Base-by-base conservation (phyloP, 129 eudicot species). In the Centrapalus pauciflorus region DNA sequence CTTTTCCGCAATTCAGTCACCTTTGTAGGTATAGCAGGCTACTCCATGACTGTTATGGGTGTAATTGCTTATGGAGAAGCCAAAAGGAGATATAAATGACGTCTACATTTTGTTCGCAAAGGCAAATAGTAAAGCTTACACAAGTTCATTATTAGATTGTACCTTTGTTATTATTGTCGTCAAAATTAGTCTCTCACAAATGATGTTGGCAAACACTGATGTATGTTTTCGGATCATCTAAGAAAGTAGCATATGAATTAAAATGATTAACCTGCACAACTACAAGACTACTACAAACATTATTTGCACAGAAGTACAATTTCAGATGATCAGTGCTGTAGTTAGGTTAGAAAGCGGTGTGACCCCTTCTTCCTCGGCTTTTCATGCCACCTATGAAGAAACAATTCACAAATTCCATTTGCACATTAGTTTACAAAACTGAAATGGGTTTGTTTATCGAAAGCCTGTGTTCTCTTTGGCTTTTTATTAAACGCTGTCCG, bases 41-140 rank as follows among this genome's bases (percentile, higher is more conserved):
- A 87, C 45, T 50, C 87, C 0, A 66, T 83, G 79, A 87, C 95
- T 0, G 90, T 87, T 11, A 73, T 87, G 82, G 95, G 95, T 17
- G 95, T 78, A 12, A 80, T 69, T 55, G 87, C 82, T 70, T 87
- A 87, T n/a, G 90, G 95, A 48, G 95, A 87, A 66, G 51, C 95
- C 13, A 87, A 87, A 50, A 61, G 90, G n/a, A 79, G 90, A 74
- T 73, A 12, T 72, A 81, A 80, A 57, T 87, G 79, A 83, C 34
- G 30, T 0, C 28, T 2, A 4, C 10, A 9, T 27, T 55, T 13
- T 4, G 2, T 4, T 10, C 14, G 10, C 10, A 38, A 25, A 35
- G 49, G 59, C 4, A 16, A 12, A 16, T 29, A 41, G 30, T 33
- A 20, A 8, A 63, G 65, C 49, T 21, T 8, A 33, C 34, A 25